Percentiles rank a stretch among this genome's conserved stretches.
These are phyloP conservation scores for Curvularia sp. DNA, from an alignment of 2,329 filamentous ascomycete genomes.

Conservation along the genomic window DNA sequence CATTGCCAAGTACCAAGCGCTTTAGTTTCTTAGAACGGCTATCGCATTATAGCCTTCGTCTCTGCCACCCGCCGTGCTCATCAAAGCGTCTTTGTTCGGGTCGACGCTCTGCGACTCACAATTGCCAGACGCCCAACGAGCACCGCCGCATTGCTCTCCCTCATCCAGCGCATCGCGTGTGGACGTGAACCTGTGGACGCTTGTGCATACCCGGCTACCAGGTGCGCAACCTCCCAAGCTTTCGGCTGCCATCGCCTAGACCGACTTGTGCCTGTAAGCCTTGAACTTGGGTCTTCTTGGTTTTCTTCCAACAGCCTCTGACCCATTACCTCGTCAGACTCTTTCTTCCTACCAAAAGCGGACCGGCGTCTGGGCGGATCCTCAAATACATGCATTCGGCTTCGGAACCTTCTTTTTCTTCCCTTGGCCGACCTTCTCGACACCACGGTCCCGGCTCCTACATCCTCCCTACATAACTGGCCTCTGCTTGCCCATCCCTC, in stretches of 20 bases:
- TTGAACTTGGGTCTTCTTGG: constrained; percentile 12
- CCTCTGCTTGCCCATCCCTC: constrained; percentile 3
- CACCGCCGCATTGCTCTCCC: not conserved
- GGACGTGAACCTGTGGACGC: not conserved
- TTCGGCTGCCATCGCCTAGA: constrained; percentile 15
- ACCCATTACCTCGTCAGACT: not conserved
- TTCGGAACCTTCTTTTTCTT: constrained; percentile 26
- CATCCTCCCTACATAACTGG: constrained; percentile 38
- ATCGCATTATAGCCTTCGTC: constrained; percentile 11
- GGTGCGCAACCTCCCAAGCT: constrained; percentile 14
- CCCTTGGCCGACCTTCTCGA: constrained; percentile 28
- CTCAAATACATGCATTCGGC: constrained; percentile 55
- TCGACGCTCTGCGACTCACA: not conserved
- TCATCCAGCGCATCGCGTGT: constrained; percentile 4
- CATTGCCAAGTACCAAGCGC: constrained; percentile 20
- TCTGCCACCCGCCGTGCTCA: constrained; percentile 1
- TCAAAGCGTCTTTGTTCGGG: not conserved
- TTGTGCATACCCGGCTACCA: constrained; percentile 8
- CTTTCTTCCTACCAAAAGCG: constrained; percentile 9
- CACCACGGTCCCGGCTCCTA: constrained; percentile 30
- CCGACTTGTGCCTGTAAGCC: constrained; percentile 10
- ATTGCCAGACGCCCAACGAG: constrained; percentile 1
- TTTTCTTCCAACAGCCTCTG: constrained; percentile 1
- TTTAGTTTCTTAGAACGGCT: constrained; percentile 15
- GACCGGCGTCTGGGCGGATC: constrained; percentile 61